These are phyloP conservation scores for Naganishia vaughanmartiniae DNA, from an alignment of 768 basidiomycete genomes.

Conservation along the genomic window DNA sequence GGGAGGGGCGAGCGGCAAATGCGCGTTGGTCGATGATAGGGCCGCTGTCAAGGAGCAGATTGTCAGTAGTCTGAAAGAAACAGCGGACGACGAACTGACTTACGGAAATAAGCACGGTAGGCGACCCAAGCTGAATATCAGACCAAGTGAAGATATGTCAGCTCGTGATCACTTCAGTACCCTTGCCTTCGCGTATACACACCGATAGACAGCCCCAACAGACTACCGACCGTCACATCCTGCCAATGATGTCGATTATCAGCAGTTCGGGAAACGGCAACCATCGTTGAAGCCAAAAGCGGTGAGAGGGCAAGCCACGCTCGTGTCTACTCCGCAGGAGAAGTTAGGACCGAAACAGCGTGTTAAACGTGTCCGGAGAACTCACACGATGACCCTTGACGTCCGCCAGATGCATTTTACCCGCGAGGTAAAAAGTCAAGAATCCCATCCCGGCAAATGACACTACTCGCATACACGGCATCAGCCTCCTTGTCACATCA, in stretches of 20 bases:
- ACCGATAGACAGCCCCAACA: conserved; percentile 69
- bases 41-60: conserved; percentile 35
- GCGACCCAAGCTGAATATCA: conserved; percentile 42
- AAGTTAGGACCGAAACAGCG: not conserved
- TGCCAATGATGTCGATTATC: conserved; percentile 92
- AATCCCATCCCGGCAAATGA: conserved; percentile 92
- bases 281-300: conserved; percentile 64
- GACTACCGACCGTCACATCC: conserved; percentile 76
- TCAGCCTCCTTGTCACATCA: too few species aligned
- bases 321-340: conserved; percentile 34
- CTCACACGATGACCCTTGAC: conserved; percentile 62
- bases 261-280: conserved; percentile 72
- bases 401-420: conserved; percentile 89
- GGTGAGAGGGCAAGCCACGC: conserved; percentile 81
- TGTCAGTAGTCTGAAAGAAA: not conserved
- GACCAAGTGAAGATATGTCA: not conserved
- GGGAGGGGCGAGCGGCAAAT: conserved; percentile 48
- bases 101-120: conserved; percentile 50
- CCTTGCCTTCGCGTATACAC: conserved; percentile 52
- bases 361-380: conserved; percentile 37
- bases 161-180: not conserved
- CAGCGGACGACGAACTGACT: not conserved
- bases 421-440: conserved; percentile 80
- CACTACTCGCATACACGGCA: conserved; percentile 45
- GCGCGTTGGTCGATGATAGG: conserved; percentile 42